These are phyloP conservation scores for Trichoderma oligosporum DNA, from an alignment of 2,329 filamentous ascomycete genomes.

Conservation along the genomic window DNA sequence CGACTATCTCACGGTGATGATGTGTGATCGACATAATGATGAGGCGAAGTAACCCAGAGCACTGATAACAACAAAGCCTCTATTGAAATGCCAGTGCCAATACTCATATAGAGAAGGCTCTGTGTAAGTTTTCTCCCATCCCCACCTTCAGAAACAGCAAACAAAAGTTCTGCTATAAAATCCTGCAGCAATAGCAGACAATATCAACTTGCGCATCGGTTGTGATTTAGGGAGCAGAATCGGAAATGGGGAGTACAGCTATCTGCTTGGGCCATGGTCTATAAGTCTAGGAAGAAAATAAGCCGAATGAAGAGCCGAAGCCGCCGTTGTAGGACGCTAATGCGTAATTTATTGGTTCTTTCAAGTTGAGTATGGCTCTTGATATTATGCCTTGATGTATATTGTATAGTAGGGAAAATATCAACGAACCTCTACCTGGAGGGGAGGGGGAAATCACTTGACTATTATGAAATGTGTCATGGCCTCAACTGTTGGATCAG, in stretches of 20 bases:
- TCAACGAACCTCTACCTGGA: neutral
- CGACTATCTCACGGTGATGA: too few species aligned
- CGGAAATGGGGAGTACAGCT: neutral
- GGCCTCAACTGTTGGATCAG: constrained; percentile 22
- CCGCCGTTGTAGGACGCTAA: neutral
- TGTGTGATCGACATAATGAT: neutral
- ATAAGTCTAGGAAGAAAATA: neutral
- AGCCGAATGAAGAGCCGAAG: neutral
- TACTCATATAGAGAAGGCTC: neutral
- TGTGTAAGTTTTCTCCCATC: neutral
- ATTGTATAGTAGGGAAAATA: neutral
- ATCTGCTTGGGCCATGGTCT: neutral
- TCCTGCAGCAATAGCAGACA: neutral
- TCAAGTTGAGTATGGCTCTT: neutral
- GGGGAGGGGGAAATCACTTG: constrained; percentile 28
- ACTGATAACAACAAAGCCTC: too few species aligned
- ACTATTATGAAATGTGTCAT: constrained; percentile 30
- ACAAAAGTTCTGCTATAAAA: too few species aligned
- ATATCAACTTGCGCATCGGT: neutral
- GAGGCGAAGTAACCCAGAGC: neutral
- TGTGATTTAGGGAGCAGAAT: neutral
- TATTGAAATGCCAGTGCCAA: neutral
- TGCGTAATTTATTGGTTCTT: neutral
- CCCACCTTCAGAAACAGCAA: too few species aligned
- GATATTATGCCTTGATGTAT: neutral